Conservation (phyloP, 768 basidiomycete genomes). For the Tylopilus felleus region DNA sequence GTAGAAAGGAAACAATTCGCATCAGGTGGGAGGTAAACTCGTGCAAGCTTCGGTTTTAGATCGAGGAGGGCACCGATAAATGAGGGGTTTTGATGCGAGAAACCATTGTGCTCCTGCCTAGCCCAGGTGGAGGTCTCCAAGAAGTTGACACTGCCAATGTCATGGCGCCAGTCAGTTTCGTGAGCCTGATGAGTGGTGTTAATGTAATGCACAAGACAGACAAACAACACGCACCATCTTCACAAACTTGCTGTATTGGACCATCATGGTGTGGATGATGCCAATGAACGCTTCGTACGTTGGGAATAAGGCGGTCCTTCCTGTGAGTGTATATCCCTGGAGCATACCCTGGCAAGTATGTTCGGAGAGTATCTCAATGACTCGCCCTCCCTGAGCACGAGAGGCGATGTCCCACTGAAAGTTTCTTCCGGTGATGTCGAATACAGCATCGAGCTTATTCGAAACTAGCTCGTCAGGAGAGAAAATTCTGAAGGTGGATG, state of each 20-base stretch:
- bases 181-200: conserved; percentile 30
- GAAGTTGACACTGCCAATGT: conserved; percentile 74
- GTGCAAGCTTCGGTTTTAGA: conserved; percentile 64
- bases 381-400: conserved; percentile 71
- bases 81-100: conserved; percentile 82
- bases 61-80: conserved; percentile 86
- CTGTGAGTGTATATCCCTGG: conserved; percentile 90
- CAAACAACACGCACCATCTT: conserved; percentile 59
- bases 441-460: conserved; percentile 83
- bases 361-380: conserved; percentile 86
- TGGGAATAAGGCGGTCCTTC: conserved; percentile 81
- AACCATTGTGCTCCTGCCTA: conserved; percentile 86
- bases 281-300: conserved; percentile 91
- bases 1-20: conserved; percentile 85
- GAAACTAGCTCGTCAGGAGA: conserved; percentile 86
- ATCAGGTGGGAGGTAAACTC: conserved; percentile 88
- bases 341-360: conserved; percentile 90
- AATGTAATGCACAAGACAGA: not conserved
- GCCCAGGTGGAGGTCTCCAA: conserved; percentile 88
- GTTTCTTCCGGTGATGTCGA: conserved; percentile 65
- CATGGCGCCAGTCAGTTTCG: conserved; percentile 72
- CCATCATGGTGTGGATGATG: conserved; percentile 87
- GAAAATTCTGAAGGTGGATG: conserved; percentile 79
- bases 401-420: conserved; percentile 81
- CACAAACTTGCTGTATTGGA: conserved; percentile 83